phyloP scores from a whole-genome alignment of 352 stramenopile genomes.

The Globisporangium canariense region DNA sequence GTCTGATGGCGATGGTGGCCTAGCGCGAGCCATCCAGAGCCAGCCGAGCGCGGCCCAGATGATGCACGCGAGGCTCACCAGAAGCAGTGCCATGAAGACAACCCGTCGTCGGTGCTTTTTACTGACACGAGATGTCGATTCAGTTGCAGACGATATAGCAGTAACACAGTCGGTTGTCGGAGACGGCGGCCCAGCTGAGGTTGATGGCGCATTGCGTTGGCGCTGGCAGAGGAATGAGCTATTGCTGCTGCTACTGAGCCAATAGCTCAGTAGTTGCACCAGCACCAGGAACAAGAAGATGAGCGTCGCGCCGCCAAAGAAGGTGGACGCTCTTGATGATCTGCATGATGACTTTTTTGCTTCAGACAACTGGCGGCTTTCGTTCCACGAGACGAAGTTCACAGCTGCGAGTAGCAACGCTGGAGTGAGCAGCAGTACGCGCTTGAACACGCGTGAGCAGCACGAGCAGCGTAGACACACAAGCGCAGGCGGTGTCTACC shows the following conservation, averaged over 20 bases:
- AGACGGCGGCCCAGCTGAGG: neutral
- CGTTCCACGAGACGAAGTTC: slow-evolving; percentile 29
- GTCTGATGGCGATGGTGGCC: neutral
- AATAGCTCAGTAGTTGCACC: slow-evolving; percentile 2
- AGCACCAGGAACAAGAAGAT: slow-evolving; percentile 26
- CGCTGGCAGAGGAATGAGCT: neutral
- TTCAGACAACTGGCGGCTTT: slow-evolving; percentile 5
- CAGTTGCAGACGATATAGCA: neutral
- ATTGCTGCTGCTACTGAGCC: neutral
- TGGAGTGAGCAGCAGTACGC: slow-evolving; percentile 28
- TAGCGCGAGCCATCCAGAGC: slow-evolving; percentile 9
- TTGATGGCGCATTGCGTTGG: neutral
- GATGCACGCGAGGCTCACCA: slow-evolving; percentile 21
- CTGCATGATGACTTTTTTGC: neutral
- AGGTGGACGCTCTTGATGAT: neutral
- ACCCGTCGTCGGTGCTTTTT: slow-evolving; percentile 12
- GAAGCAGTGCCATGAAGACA: slow-evolving; percentile 13
- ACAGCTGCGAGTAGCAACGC: slow-evolving; percentile 19
- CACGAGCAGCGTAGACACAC: slow-evolving; percentile 54
- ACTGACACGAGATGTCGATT: neutral
- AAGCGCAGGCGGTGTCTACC: slow-evolving; percentile 30
- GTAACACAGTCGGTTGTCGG: neutral
- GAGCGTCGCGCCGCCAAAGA: slow-evolving; percentile 24
- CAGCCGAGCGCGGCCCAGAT: slow-evolving; percentile 25
- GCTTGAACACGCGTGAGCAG: slow-evolving; percentile 39